phyloP scores from a whole-genome alignment of 305 asterid genomes.

The Caryopteris hybrid region DNA sequence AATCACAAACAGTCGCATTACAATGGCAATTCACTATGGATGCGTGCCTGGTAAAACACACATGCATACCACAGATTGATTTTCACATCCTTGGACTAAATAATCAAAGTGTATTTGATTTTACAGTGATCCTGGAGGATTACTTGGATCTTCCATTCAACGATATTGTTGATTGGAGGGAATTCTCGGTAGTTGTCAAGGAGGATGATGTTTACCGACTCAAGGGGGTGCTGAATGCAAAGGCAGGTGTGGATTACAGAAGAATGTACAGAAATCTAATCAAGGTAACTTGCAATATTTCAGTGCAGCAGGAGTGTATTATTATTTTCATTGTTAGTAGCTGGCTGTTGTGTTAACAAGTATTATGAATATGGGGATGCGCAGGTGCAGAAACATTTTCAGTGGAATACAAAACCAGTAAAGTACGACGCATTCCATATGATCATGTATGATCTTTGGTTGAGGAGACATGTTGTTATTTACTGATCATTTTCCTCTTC shows the following conservation, averaged over 20 bases:
- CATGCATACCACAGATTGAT: too few species aligned
- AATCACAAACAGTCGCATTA: constrained; percentile 6
- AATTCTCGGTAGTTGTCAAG: constrained; percentile 11
- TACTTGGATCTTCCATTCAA: constrained; percentile 19
- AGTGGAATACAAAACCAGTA: constrained; percentile 20
- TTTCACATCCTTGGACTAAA: too few species aligned
- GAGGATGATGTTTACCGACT: constrained; percentile 10
- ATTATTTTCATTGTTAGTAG: too few species aligned
- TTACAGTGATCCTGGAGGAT: constrained; percentile 25
- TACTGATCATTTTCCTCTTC: too few species aligned
- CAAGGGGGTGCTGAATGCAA: constrained; percentile 13
- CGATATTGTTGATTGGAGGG: constrained; percentile 16
- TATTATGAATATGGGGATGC: too few species aligned
- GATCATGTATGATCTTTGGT: constrained; percentile 23
- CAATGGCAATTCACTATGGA: constrained; percentile 19
- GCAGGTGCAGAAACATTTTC: constrained; percentile 21
- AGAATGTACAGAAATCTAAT: constrained; percentile 4
- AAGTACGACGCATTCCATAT: constrained; percentile 25
- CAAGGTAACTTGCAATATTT: too few species aligned
- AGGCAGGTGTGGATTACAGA: neutral
- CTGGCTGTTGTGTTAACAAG: too few species aligned
- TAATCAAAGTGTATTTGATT: too few species aligned
- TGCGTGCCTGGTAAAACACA: constrained; percentile 34
- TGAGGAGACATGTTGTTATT: constrained; percentile 7
- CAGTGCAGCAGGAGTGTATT: too few species aligned